Conservation (phyloP, 441 rosid species). For the Syzygium malaccense region DNA sequence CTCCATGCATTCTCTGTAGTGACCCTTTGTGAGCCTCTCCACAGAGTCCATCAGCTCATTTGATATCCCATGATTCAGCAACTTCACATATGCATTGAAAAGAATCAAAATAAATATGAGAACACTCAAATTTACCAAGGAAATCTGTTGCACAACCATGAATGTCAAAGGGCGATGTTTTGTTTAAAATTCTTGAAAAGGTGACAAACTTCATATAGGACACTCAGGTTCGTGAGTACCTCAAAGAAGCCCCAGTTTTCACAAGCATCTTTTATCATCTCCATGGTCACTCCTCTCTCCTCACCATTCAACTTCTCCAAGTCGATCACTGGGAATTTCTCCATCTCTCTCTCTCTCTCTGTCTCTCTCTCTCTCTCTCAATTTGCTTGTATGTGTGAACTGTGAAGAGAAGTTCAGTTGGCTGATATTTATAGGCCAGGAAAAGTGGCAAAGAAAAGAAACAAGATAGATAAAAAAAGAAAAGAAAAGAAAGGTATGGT, state of each 20-base stretch:
- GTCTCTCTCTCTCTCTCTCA: not conserved
- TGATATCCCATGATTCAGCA: conserved; percentile 55
- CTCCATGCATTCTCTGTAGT: conserved; percentile 49
- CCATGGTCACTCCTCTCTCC: conserved; percentile 39
- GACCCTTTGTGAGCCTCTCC: conserved; percentile 56
- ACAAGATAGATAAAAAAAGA: not conserved
- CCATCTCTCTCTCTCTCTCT: conserved; percentile 20
- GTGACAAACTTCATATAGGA: not conserved
- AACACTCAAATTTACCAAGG: not conserved
- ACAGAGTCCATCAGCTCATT: conserved; percentile 49
- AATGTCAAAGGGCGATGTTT: not conserved
- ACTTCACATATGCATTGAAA: conserved; percentile 8
- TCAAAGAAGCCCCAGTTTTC: conserved; percentile 95
- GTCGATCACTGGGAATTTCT: conserved; percentile 50
- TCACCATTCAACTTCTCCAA: conserved; percentile 38
- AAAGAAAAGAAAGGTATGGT: not conserved
- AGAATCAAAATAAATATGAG: not conserved
- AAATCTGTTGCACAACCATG: not conserved
- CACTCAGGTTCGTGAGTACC: conserved; percentile 21
- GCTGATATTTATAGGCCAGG: not conserved
- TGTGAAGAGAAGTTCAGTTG: not conserved
- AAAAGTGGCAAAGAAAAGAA: not conserved
- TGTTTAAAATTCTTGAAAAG: not conserved
- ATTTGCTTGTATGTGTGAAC: not conserved
- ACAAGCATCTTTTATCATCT: conserved; percentile 60